A percentile compares a stretch with the other conserved stretches of the same genome.
Conservation (phyloP, 331 rosid species). For the Pyracantha coccinea region DNA sequence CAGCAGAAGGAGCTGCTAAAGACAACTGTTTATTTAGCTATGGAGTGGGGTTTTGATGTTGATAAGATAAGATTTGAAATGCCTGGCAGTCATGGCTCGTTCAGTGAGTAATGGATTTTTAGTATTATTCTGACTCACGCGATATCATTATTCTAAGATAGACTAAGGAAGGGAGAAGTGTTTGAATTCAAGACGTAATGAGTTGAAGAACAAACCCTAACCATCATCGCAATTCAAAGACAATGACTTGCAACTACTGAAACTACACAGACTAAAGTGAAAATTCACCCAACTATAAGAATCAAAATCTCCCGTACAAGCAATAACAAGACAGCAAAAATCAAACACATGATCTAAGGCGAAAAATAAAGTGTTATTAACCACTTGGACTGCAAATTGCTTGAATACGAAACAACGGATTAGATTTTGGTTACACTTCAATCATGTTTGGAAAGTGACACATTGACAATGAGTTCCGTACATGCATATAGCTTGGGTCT, state of each 20-base stretch:
- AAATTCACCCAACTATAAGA: neutral
- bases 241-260: neutral
- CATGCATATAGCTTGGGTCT: no score
- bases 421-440: neutral
- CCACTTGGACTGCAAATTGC: neutral
- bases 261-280: neutral
- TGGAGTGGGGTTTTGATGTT: neutral
- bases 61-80: neutral
- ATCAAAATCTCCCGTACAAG: neutral
- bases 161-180: no score
- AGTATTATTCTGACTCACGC: no score
- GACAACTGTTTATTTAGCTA: neutral
- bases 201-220: neutral
- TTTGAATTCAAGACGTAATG: neutral
- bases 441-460: neutral
- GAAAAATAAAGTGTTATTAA: no score
- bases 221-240: neutral
- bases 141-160: no score
- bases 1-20: neutral
- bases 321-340: neutral
- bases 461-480: neutral
- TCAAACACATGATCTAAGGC: neutral
- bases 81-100: neutral
- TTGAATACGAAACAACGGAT: neutral
- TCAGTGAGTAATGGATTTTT: no score